Evolutionary conservation across 768 basidiomycete genomes (phyloP).

Genomic region (Suillus tomentosus): DNA sequence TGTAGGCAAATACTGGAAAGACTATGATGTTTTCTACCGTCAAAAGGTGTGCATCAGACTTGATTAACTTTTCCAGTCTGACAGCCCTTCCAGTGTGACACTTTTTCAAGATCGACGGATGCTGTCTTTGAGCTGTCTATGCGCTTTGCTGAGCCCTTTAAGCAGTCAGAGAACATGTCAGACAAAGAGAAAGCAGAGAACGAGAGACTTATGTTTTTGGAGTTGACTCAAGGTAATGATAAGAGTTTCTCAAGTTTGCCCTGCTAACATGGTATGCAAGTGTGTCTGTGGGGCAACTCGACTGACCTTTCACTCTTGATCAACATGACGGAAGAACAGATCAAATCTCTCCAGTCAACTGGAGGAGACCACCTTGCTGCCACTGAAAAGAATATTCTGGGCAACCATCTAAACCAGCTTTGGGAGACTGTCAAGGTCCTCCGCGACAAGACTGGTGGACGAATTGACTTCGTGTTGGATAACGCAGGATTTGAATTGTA

Average conservation of each 20-base stretch:
- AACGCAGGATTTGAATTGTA: slow-evolving; percentile 87
- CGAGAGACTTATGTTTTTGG: slow-evolving; percentile 85
- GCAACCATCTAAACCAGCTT: slow-evolving; percentile 71
- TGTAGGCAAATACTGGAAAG: slow-evolving; percentile 83
- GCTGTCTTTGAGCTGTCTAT: slow-evolving; percentile 94
- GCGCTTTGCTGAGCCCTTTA: slow-evolving; percentile 87
- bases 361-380: slow-evolving; percentile 95
- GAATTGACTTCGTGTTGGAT: slow-evolving; percentile 82
- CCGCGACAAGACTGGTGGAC: slow-evolving; percentile 67
- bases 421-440: slow-evolving; percentile 78
- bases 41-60: slow-evolving; percentile 62
- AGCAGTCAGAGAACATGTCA: slow-evolving; percentile 54
- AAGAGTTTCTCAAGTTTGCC: slow-evolving; percentile 8
- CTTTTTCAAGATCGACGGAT: slow-evolving; percentile 88
- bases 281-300: slow-evolving; percentile 96
- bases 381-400: slow-evolving; percentile 94
- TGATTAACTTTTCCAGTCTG: slow-evolving; percentile 8
- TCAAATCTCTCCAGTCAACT: slow-evolving; percentile 93
- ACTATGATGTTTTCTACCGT: slow-evolving; percentile 94
- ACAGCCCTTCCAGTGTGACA: slow-evolving; percentile 68
- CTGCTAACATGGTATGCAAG: slow-evolving; percentile 38
- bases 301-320: slow-evolving; percentile 94
- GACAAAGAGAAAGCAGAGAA: slow-evolving; percentile 61
- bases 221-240: slow-evolving; percentile 81
- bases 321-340: slow-evolving; percentile 98